Conservation (phyloP, 179 eudicot species). For the Amaranthus tricolor region DNA sequence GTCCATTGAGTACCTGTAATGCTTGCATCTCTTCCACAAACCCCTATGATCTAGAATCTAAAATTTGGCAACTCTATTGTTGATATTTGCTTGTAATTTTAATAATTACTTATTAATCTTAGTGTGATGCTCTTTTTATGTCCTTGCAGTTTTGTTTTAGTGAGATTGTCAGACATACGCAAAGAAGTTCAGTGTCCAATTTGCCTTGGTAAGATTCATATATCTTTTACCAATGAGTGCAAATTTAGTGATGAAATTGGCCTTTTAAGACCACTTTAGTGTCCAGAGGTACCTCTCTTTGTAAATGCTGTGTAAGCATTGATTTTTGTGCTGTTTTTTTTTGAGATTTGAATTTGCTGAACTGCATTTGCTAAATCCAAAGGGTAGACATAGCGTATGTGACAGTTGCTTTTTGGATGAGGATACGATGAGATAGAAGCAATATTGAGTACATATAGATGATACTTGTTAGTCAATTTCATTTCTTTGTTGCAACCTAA, state of each 20-base stretch:
- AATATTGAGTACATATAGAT: too few species aligned
- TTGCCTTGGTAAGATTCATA: slow-evolving; percentile 58
- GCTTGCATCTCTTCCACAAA: neutral
- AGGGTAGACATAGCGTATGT: neutral
- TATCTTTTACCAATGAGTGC: neutral
- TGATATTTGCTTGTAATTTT: neutral
- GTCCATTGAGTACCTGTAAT: slow-evolving; percentile 1
- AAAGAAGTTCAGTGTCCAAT: slow-evolving; percentile 92
- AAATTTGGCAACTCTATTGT: neutral
- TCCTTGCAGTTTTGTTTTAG: slow-evolving; percentile 53
- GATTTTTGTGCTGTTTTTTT: neutral
- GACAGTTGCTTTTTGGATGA: neutral
- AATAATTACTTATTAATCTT: neutral
- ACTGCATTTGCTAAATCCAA: slow-evolving; percentile 9
- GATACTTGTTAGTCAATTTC: too few species aligned
- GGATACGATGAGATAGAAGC: neutral
- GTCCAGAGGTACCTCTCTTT: neutral
- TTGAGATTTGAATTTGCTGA: neutral
- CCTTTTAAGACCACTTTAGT: neutral
- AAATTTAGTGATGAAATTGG: neutral
- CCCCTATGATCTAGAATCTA: neutral
- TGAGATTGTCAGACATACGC: slow-evolving; percentile 66
- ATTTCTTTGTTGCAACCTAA: too few species aligned
- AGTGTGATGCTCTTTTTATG: slow-evolving; percentile 14
- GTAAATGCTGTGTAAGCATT: slow-evolving; percentile 9